Evolutionary conservation across 805 yeast genomes (phyloP), one percentile per base, ranked within the genome.

Genomic region (Blastobotrys attinorum): DNA sequence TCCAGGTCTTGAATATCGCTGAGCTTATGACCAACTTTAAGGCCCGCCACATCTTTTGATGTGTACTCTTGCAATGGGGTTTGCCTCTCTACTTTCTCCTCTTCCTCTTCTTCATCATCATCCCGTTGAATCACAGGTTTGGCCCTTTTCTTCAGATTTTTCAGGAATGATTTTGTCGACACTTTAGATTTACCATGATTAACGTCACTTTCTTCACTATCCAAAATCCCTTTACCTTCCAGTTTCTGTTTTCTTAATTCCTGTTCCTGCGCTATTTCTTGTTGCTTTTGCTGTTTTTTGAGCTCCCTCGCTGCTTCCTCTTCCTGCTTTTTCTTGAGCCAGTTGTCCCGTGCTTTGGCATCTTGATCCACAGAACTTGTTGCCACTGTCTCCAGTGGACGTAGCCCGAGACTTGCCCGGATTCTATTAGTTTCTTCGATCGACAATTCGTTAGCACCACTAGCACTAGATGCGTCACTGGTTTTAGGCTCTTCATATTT

Each of bases 341-440:
- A 50, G 34, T 55, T 57, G 49, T 63, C 53, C 54, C 66, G 23
- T 61, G 77, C 66, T 52, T 69, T 52, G 43, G 60, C 7, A 58
- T 60, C 59, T 21, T 60, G 50, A 49, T 62, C 31, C 38, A 45
- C 43, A 15, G 47, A 20, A 2, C 34, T 33, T 5, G 33, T 21
- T 6, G 17, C 35, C n/a, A 10, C 31, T 20, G 17, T 20, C 2
- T 58, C 71, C 15, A 76, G 69, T 1, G 81, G 79, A 31, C 71
- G 69, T 43, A 79, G 62, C 0, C 84, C 84, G 8, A 77, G 52
- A 10, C 72, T 67, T 4, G 62, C 48, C 20, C 86, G 61, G 5
- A 77, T 62, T 50, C 60, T 64, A 53, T 79, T 79, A 0, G 84
- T 79, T 47, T 79, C 83, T 46, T 72, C 78, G 1, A 79, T 36